Evolutionary conservation across 1,139 yeast genomes (phyloP).

Genomic region (Kodamaea suecica): DNA sequence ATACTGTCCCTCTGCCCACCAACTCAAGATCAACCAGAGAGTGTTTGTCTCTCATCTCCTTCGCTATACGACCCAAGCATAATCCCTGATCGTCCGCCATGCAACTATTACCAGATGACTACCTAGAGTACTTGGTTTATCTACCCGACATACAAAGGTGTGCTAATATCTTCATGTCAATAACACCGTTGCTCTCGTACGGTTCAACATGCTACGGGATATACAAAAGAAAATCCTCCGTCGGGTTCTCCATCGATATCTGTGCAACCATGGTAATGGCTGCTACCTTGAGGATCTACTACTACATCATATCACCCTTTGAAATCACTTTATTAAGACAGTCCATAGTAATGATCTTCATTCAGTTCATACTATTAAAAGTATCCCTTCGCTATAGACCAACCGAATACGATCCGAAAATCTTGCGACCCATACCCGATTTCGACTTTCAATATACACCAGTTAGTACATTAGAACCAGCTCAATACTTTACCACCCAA

Average conservation of each 20-base stretch:
- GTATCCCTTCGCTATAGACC: conserved; percentile 63
- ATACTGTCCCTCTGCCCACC: too few species aligned
- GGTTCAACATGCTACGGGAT: conserved; percentile 79
- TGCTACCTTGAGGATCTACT: conserved; percentile 67
- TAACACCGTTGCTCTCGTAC: conserved; percentile 80
- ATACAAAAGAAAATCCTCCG: conserved; percentile 56
- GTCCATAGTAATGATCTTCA: conserved; percentile 71
- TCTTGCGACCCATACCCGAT: conserved; percentile 32
- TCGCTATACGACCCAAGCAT: neutral
- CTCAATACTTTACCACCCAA: neutral
- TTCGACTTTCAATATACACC: conserved; percentile 28
- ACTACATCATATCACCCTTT: conserved; percentile 76
- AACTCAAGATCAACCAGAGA: too few species aligned
- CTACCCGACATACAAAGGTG: conserved; percentile 44
- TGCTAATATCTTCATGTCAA: conserved; percentile 51
- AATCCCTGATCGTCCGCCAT: too few species aligned
- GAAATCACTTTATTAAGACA: conserved; percentile 74
- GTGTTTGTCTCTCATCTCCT: too few species aligned
- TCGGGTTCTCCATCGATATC: conserved; percentile 83
- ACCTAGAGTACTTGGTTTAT: conserved; percentile 32
- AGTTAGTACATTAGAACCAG: conserved; percentile 1
- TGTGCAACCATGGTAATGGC: conserved; percentile 90
- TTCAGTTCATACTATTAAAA: conserved; percentile 62
- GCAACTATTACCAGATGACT: conserved; percentile 22
- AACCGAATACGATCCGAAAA: conserved; percentile 37